Evolutionary conservation across 805 yeast species (phyloP).

Genomic region (Pachysolen tannophilus): DNA sequence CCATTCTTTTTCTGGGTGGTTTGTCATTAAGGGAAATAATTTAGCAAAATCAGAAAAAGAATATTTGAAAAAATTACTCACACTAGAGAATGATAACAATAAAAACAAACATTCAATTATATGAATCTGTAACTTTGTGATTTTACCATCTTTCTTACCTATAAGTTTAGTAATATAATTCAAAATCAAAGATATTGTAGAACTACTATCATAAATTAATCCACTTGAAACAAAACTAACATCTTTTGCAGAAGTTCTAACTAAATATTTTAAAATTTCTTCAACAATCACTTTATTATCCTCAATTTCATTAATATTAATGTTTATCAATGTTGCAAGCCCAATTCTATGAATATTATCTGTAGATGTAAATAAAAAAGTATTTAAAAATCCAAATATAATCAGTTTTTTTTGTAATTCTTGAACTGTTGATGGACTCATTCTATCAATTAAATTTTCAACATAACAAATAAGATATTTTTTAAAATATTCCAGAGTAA

Average conservation of each 20-base stretch:
- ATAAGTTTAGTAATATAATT: too few relatives aligned
- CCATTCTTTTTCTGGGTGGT: neutral
- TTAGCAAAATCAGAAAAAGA: neutral
- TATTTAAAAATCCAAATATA: too few relatives aligned
- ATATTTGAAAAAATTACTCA: neutral
- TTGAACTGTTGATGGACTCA: too few relatives aligned
- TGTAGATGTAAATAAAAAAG: too few relatives aligned
- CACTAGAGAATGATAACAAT: neutral
- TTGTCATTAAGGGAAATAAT: neutral
- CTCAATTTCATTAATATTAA: neutral
- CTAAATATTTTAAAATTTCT: neutral
- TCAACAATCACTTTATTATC: neutral
- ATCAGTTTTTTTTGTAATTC: too few relatives aligned
- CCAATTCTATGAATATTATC: too few relatives aligned
- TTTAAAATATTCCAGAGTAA: too few relatives aligned
- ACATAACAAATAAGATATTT: too few relatives aligned
- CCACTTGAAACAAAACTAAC: neutral
- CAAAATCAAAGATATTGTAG: neutral
- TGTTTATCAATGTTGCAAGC: too few relatives aligned
- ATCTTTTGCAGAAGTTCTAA: neutral
- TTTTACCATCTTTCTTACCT: too few relatives aligned
- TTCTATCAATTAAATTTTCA: too few relatives aligned
- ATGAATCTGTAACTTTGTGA: slow-evolving; percentile 1
- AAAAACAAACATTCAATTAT: slow-evolving; percentile 1
- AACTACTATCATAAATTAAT: neutral